Evolutionary conservation across 2,329 filamentous ascomycete species (phyloP).

Genomic region (Myriangium duriaei): DNA sequence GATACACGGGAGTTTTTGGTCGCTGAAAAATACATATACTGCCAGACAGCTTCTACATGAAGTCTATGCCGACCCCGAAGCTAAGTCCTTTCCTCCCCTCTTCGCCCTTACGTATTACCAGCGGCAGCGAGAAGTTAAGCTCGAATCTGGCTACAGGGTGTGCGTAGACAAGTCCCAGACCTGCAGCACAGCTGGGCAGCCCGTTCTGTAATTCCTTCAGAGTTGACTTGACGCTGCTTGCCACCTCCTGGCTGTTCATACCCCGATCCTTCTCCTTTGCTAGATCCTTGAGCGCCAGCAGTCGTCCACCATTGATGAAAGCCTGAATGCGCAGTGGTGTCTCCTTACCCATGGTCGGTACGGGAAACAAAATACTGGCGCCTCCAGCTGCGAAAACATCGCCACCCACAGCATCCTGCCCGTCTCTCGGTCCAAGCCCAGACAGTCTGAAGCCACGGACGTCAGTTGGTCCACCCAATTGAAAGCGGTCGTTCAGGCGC

Average conservation of each 20-base stretch:
- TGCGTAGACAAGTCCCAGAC: slow-evolving; percentile 84
- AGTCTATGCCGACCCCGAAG: slow-evolving; percentile 93
- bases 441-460: slow-evolving; percentile 86
- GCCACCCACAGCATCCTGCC: slow-evolving; percentile 73
- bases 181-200: slow-evolving; percentile 72
- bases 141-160: slow-evolving; percentile 90
- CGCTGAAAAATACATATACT: too few species aligned
- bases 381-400: slow-evolving; percentile 86
- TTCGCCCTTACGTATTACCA: slow-evolving; percentile 72
- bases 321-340: slow-evolving; percentile 77
- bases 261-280: slow-evolving; percentile 27
- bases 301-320: slow-evolving; percentile 79
- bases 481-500: slow-evolving; percentile 86
- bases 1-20: too few species aligned
- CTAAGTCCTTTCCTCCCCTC: slow-evolving; percentile 82
- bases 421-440: slow-evolving; percentile 80
- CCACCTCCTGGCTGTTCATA: slow-evolving; percentile 40
- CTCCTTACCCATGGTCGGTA: slow-evolving; percentile 70
- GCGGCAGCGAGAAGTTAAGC: slow-evolving; percentile 82
- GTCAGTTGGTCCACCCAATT: slow-evolving; percentile 86
- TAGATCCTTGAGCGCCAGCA: slow-evolving; percentile 58
- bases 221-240: slow-evolving; percentile 46
- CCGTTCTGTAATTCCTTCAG: slow-evolving; percentile 60
- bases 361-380: slow-evolving; percentile 70
- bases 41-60: slow-evolving; percentile 57